Evolutionary conservation across 2,329 filamentous ascomycete genomes (phyloP).

Genomic region (Aureobasidium melanogenum): DNA sequence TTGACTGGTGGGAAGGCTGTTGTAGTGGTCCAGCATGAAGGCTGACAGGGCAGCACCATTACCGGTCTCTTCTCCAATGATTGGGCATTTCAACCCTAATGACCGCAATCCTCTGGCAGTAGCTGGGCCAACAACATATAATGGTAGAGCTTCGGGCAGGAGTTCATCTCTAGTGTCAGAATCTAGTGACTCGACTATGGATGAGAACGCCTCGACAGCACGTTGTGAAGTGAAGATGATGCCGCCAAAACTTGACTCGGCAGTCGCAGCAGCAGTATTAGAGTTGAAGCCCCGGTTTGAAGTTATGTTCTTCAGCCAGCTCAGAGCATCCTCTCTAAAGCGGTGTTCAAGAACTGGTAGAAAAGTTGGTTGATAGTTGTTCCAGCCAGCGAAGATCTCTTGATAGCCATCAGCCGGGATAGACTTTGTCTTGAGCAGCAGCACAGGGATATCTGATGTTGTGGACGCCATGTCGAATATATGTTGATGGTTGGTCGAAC

Average conservation of each 20-base stretch:
- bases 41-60: slow-evolving; percentile 72
- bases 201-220: slow-evolving; percentile 68
- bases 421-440: slow-evolving; percentile 72
- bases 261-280: slow-evolving; percentile 16
- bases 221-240: slow-evolving; percentile 78
- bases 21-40: slow-evolving; percentile 74
- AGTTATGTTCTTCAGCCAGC: slow-evolving; percentile 45
- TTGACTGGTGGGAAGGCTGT: slow-evolving; percentile 25
- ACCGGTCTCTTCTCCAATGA: slow-evolving; percentile 74
- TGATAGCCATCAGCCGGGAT: slow-evolving; percentile 63
- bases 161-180: slow-evolving; percentile 25
- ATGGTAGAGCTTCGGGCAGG: slow-evolving; percentile 43
- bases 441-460: slow-evolving; percentile 41
- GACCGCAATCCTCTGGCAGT: slow-evolving; percentile 63
- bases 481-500: neutral
- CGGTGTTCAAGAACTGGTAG: slow-evolving; percentile 69
- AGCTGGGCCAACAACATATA: slow-evolving; percentile 76
- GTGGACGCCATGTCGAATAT: neutral
- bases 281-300: slow-evolving; percentile 31
- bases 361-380: slow-evolving; percentile 55
- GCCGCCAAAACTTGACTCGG: slow-evolving; percentile 54
- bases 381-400: slow-evolving; percentile 48
- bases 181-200: slow-evolving; percentile 48
- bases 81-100: slow-evolving; percentile 43
- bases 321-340: slow-evolving; percentile 53